phyloP scores from a whole-genome alignment of 805 yeast species.

The Monosporozyma unispora region DNA sequence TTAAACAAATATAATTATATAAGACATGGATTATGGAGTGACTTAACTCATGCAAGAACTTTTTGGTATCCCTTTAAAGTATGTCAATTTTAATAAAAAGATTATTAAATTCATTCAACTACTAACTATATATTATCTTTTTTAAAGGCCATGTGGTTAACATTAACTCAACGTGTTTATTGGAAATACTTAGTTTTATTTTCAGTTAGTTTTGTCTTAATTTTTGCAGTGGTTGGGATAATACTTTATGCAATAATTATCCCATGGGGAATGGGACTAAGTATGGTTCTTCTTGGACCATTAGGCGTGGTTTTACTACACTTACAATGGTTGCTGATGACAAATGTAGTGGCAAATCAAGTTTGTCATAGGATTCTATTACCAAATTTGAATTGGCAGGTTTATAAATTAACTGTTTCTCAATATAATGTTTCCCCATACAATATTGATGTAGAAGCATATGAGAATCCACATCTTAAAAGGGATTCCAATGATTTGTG shows the following conservation, averaged over 20 bases:
- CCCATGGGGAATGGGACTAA: conserved; percentile 17
- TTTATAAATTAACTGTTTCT: conserved; percentile 3
- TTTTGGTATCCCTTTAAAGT: conserved; percentile 17
- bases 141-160: background rate
- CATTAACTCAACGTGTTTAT: conserved; percentile 9
- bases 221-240: conserved; percentile 17
- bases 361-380: conserved; percentile 20
- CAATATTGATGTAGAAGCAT: background rate
- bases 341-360: conserved; percentile 20
- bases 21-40: conserved; percentile 8
- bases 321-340: conserved; percentile 25
- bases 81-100: conserved; percentile 3
- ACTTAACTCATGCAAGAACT: conserved; percentile 9
- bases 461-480: background rate
- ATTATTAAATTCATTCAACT: background rate
- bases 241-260: conserved; percentile 20
- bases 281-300: conserved; percentile 24
- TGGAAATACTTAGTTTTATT: conserved; percentile 25
- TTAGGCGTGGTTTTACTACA: conserved; percentile 25
- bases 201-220: conserved; percentile 14
- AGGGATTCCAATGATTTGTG: background rate
- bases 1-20: background rate
- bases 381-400: conserved; percentile 14
- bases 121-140: background rate
- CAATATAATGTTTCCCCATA: background rate